Percentiles rank a stretch among this genome's conserved stretches.
Evolutionary conservation across 78 protist species (phyloP).

Genomic region (Cavenderia fasciculata): DNA sequence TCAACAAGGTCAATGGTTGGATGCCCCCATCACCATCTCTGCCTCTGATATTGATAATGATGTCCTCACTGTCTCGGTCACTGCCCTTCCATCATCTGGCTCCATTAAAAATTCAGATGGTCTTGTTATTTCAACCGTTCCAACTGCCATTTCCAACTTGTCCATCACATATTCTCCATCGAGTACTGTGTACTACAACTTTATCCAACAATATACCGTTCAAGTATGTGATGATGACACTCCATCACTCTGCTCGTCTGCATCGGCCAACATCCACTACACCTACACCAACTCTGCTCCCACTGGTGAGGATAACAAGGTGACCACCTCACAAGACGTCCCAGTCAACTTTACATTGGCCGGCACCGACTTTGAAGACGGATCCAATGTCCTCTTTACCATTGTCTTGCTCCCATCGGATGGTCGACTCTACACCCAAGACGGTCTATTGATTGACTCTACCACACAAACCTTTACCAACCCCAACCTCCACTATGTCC

Average conservation of each 20-base stretch:
- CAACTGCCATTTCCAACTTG: background rate
- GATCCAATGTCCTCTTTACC: too few species aligned
- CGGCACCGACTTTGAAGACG: background rate
- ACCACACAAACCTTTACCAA: background rate
- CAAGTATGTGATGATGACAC: background rate
- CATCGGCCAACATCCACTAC: background rate
- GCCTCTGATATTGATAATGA: slow-evolving; percentile 1
- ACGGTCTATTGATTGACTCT: background rate
- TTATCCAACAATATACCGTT: background rate
- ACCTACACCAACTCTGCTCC: slow-evolving; percentile 16
- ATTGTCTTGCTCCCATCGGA: too few species aligned
- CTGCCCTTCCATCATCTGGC: background rate
- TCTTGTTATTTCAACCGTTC: background rate
- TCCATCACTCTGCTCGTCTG: background rate
- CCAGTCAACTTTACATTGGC: background rate
- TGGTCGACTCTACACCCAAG: too few species aligned
- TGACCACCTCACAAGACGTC: background rate
- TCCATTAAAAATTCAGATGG: background rate
- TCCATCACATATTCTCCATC: background rate
- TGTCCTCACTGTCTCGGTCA: background rate
- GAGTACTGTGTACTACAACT: background rate
- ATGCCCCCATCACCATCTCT: background rate
- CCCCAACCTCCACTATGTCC: background rate
- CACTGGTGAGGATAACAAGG: background rate
- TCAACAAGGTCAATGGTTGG: slow-evolving; percentile 20